These are phyloP conservation scores for Kuraishia hungarica DNA, from an alignment of 805 yeast genomes.

Conservation along the genomic window DNA sequence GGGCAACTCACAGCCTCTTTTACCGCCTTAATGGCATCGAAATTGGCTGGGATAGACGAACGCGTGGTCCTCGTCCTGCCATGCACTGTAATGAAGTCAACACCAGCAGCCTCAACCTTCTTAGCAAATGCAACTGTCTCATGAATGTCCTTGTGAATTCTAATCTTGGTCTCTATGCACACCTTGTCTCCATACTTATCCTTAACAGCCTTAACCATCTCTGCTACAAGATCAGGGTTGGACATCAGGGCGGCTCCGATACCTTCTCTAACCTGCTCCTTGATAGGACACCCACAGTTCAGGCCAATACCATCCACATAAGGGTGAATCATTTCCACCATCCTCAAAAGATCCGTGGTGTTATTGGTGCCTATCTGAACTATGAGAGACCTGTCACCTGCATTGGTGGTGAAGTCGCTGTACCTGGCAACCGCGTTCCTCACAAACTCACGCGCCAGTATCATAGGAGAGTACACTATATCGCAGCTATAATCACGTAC, in stretches of 20 bases:
- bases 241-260: conserved; percentile 94
- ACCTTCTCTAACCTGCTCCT: conserved; percentile 91
- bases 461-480: conserved; percentile 93
- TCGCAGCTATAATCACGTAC: conserved; percentile 68
- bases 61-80: conserved; percentile 85
- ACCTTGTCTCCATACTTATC: conserved; percentile 59
- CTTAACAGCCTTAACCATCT: conserved; percentile 81
- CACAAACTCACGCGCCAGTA: conserved; percentile 89
- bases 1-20: conserved; percentile 57
- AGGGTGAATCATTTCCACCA: conserved; percentile 84
- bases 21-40: conserved; percentile 69
- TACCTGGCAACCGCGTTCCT: conserved; percentile 72
- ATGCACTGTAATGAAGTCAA: conserved; percentile 89
- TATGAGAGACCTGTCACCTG: conserved; percentile 58
- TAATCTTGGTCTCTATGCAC: conserved; percentile 85
- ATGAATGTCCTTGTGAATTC: conserved; percentile 70
- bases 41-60: conserved; percentile 74
- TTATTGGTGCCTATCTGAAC: conserved; percentile 91
- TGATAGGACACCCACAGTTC: conserved; percentile 96
- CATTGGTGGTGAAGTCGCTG: conserved; percentile 80
- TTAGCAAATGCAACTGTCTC: conserved; percentile 70
- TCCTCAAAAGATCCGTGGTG: conserved; percentile 69
- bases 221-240: conserved; percentile 69
- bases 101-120: conserved; percentile 78
- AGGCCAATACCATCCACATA: conserved; percentile 90